A percentile compares a stretch with the other conserved stretches of the same genome.
Evolutionary conservation across 495 filamentous ascomycete genomes (phyloP).

Genomic region (Aspergillus heteromorphus): DNA sequence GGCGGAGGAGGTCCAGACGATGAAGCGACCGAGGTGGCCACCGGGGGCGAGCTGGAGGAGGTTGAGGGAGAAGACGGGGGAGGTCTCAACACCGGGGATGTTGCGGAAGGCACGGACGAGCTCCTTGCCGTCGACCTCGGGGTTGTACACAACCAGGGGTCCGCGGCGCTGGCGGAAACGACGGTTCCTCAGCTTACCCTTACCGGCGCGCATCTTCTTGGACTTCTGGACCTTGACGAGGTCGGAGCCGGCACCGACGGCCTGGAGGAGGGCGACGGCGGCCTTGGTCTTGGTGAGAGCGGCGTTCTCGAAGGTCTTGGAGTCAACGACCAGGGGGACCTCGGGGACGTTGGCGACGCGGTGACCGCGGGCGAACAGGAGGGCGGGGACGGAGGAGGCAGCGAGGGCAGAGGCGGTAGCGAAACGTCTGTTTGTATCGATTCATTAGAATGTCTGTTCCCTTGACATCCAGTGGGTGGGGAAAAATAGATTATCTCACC

Average conservation of each 20-base stretch:
- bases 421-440: constrained; percentile 79
- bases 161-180: constrained; percentile 96
- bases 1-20: constrained; percentile 96
- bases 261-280: constrained; percentile 79
- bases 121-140: constrained; percentile 86
- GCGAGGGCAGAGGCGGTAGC: constrained; percentile 95
- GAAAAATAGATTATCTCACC: constrained; percentile 50
- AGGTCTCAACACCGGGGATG: constrained; percentile 96
- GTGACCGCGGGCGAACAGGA: constrained; percentile 95
- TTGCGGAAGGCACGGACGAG: constrained; percentile 93
- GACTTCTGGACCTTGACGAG: constrained; percentile 90
- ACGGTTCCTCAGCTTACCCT: constrained; percentile 94
- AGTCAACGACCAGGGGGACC: constrained; percentile 93
- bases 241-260: constrained; percentile 83
- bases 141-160: constrained; percentile 93
- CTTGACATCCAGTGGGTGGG: neutral
- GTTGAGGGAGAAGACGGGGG: constrained; percentile 89
- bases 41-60: constrained; percentile 98
- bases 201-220: constrained; percentile 91
- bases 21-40: constrained; percentile 97
- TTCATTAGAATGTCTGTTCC: neutral
- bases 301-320: constrained; percentile 71
- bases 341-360: constrained; percentile 86
- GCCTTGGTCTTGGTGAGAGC: constrained; percentile 83
- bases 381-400: constrained; percentile 88